Evolutionary conservation across 2,329 filamentous ascomycete genomes (phyloP).

Genomic region (Nemania sp.): DNA sequence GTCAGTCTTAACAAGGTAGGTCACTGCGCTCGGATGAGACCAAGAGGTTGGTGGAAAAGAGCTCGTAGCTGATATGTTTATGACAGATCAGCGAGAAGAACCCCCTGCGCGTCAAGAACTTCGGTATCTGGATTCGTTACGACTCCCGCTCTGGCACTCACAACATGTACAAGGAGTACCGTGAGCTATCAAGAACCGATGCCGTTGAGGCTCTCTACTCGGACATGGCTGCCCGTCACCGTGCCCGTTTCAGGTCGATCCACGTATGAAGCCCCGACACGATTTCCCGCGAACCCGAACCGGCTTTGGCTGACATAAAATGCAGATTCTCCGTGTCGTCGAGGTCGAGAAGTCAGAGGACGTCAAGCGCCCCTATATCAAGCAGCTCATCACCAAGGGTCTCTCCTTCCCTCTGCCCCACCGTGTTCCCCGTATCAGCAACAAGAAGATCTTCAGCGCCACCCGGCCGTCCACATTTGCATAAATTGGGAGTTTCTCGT

Average conservation of each 20-base stretch:
- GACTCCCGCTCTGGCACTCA: constrained; percentile 99
- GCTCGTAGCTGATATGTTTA: constrained; percentile 19
- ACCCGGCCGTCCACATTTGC: constrained; percentile 97
- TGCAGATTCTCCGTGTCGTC: constrained; percentile 94
- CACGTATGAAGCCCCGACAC: constrained; percentile 68
- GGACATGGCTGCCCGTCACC: constrained; percentile 99
- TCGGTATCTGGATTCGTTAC: constrained; percentile 99
- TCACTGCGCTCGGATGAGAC: constrained; percentile 30
- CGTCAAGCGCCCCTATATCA: constrained; percentile 98
- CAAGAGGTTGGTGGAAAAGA: background rate
- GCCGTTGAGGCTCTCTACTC: constrained; percentile 97
- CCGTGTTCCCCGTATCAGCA: constrained; percentile 80
- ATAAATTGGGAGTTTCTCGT: constrained; percentile 65
- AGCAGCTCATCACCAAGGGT: constrained; percentile 92
- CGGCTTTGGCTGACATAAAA: constrained; percentile 33
- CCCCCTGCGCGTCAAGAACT: constrained; percentile 99
- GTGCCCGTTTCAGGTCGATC: constrained; percentile 95
- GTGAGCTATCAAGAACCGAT: constrained; percentile 94
- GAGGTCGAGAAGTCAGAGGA: constrained; percentile 94
- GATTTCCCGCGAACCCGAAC: background rate
- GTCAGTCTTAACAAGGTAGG: constrained; percentile 93
- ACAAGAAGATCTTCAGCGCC: constrained; percentile 90
- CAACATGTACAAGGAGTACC: constrained; percentile 99
- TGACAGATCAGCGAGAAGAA: constrained; percentile 96
- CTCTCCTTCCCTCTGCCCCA: constrained; percentile 99